These are phyloP conservation scores for Tetradesmus lagerheimii DNA, from an alignment of 139 green algal genomes.

Conservation along the genomic window DNA sequence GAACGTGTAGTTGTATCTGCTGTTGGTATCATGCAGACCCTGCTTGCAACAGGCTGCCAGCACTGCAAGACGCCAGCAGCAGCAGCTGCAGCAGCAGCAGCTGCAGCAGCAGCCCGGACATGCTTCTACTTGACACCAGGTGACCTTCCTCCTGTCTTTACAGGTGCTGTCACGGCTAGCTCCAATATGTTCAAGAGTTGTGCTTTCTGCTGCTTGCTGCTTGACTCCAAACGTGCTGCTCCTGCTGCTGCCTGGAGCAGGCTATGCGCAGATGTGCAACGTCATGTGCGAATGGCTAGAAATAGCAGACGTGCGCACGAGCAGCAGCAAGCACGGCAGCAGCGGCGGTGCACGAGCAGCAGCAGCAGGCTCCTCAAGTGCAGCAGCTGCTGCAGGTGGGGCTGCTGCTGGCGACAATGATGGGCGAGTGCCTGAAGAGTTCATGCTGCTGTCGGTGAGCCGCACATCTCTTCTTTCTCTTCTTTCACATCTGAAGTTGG, in stretches of 20 bases:
- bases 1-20: background rate
- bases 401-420: background rate
- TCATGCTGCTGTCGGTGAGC: slow-evolving; percentile 20
- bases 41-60: background rate
- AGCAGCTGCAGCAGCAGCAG: background rate
- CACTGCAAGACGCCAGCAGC: background rate
- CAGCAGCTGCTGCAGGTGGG: background rate
- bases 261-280: slow-evolving; percentile 37
- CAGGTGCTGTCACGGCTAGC: too few species aligned
- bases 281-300: slow-evolving; percentile 30
- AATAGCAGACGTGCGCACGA: slow-evolving; percentile 25
- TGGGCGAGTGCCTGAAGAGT: slow-evolving; percentile 7
- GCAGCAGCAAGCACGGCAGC: slow-evolving; percentile 13
- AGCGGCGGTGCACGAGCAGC: background rate
- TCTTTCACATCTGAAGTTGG: too few species aligned
- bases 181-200: too few species aligned
- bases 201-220: background rate
- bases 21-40: too few species aligned
- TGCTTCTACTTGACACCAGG: too few species aligned
- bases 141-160: too few species aligned
- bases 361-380: background rate
- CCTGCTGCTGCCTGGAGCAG: background rate
- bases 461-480: too few species aligned
- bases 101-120: slow-evolving; percentile 8
- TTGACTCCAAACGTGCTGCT: too few species aligned